Evolutionary conservation across 2,329 filamentous ascomycete genomes (phyloP).

Genomic region (Polytolypa hystricis): DNA sequence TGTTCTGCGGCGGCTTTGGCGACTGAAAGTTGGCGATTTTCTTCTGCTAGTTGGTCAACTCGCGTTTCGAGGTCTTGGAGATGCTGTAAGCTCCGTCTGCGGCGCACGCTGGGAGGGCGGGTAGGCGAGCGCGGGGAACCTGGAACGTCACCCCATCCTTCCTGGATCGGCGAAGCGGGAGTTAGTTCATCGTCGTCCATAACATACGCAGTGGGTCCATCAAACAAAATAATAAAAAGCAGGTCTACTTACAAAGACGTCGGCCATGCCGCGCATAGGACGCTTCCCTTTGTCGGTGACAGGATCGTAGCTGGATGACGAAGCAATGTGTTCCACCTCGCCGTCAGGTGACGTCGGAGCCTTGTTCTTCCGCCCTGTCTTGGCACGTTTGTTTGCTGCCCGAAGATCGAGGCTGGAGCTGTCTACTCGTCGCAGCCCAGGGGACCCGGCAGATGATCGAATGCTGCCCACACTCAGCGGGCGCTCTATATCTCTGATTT

Average conservation of each 20-base stretch:
- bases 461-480: conserved; percentile 46
- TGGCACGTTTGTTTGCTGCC: conserved; percentile 41
- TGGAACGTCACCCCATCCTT: conserved; percentile 82
- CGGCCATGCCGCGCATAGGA: conserved; percentile 75
- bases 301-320: conserved; percentile 55
- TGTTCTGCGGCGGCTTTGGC: conserved; percentile 61
- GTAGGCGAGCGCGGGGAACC: conserved; percentile 78
- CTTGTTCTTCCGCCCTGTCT: conserved; percentile 7
- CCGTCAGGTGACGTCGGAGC: conserved; percentile 14
- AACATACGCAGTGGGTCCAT: too few relatives aligned
- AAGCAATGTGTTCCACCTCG: conserved; percentile 29
- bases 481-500: conserved; percentile 6
- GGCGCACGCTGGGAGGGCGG: conserved; percentile 88
- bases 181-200: conserved; percentile 2
- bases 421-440: conserved; percentile 60
- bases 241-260: conserved; percentile 72
- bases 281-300: conserved; percentile 79
- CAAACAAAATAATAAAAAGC: too few relatives aligned
- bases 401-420: conserved; percentile 65
- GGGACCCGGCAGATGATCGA: conserved; percentile 44
- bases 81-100: conserved; percentile 93
- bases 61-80: conserved; percentile 75
- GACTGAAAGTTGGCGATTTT: conserved; percentile 70
- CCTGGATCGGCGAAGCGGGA: conserved; percentile 42
- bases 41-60: conserved; percentile 66